Conservation (phyloP, 805 yeast genomes). For the Schwanniomyces polymorphus region DNA sequence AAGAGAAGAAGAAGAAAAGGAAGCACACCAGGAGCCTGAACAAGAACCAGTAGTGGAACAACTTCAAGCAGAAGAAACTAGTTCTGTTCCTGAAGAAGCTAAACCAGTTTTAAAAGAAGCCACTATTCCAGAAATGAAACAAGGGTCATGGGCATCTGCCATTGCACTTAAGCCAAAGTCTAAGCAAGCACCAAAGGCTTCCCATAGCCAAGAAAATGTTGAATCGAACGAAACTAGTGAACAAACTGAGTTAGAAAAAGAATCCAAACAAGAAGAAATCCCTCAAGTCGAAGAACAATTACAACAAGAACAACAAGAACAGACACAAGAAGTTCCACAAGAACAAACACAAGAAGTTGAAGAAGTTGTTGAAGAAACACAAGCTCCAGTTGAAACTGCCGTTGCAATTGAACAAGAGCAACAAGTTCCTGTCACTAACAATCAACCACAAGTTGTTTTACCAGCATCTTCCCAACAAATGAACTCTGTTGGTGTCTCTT, state of each 20-base stretch:
- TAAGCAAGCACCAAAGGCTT: conserved; percentile 62
- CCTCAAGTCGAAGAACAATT: conserved; percentile 4
- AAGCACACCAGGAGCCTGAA: conserved; percentile 12
- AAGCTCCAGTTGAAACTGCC: conserved; percentile 11
- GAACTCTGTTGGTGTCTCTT: conserved; percentile 57
- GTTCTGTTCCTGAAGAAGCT: conserved; percentile 7
- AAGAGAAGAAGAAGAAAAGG: conserved; percentile 7
- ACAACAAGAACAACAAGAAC: conserved; percentile 6
- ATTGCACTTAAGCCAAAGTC: conserved; percentile 53
- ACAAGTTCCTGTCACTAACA: conserved; percentile 13
- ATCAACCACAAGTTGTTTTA: conserved; percentile 45
- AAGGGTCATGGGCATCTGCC: conserved; percentile 70
- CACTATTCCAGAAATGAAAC: conserved; percentile 48
- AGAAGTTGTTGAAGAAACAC: conserved; percentile 7
- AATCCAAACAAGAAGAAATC: conserved; percentile 13
- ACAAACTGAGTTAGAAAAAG: conserved; percentile 3
- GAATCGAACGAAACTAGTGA: conserved; percentile 5
- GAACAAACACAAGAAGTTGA: conserved; percentile 17
- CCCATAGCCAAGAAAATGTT: not conserved
- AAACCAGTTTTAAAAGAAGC: conserved; percentile 32
- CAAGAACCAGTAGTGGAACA: conserved; percentile 14
- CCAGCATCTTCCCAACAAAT: conserved; percentile 51
- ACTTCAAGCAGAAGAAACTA: conserved; percentile 7
- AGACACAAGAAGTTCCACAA: conserved; percentile 11
- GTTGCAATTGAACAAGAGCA: conserved; percentile 7